Conservation (phyloP, 805 yeast genomes). For the Ogataea degrootiae region DNA sequence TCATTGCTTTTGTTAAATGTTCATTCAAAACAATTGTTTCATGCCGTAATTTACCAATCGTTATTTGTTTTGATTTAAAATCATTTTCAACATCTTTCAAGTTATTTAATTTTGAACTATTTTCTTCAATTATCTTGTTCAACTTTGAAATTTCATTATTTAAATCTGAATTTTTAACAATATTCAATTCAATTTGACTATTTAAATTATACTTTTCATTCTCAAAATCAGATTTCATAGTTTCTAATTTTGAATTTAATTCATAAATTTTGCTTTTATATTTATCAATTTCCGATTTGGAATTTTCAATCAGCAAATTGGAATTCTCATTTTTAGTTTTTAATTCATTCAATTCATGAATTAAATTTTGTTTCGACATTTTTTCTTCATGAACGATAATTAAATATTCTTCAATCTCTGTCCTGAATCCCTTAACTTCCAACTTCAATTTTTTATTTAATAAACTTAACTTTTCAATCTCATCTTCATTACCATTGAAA, state of each 20-base stretch:
- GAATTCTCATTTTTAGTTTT: conserved; percentile 20
- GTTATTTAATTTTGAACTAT: conserved; percentile 19
- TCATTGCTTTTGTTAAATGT: conserved; percentile 88
- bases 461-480: conserved; percentile 36
- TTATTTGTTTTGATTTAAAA: conserved; percentile 64
- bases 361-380: conserved; percentile 40
- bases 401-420: conserved; percentile 31
- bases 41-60: conserved; percentile 87
- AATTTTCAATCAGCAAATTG: conserved; percentile 23
- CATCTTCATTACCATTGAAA: conserved; percentile 33
- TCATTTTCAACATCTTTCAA: conserved; percentile 44
- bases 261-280: conserved; percentile 16
- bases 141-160: conserved; percentile 15
- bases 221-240: conserved; percentile 13
- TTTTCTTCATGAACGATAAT: conserved; percentile 37
- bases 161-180: conserved; percentile 16
- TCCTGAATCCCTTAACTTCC: conserved; percentile 34
- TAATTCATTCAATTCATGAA: conserved; percentile 36
- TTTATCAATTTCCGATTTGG: conserved; percentile 23
- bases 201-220: conserved; percentile 21
- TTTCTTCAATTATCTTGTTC: conserved; percentile 6
- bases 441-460: conserved; percentile 34
- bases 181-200: conserved; percentile 18
- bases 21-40: conserved; percentile 93
- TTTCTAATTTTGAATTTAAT: conserved; percentile 8